Conservation (phyloP, 208 protist species). For the Crithidia expoeki region DNA sequence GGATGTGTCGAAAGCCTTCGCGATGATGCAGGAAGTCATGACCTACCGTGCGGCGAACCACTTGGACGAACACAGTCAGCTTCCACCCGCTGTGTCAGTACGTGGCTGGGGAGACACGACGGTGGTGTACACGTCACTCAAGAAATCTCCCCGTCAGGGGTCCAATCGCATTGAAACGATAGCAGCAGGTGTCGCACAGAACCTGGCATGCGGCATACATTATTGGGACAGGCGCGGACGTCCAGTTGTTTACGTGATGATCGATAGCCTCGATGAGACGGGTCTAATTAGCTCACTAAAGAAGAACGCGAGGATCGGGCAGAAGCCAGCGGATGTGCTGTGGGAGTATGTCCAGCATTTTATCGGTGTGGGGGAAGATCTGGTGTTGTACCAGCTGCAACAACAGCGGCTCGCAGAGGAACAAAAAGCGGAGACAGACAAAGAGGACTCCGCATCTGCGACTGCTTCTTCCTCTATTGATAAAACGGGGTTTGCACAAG, state of each 20-base stretch:
- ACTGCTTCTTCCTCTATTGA: neutral
- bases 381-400: constrained; percentile 45
- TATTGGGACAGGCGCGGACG: constrained; percentile 72
- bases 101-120: constrained; percentile 47
- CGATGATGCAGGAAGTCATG: constrained; percentile 46
- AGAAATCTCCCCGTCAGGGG: constrained; percentile 1
- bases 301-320: constrained; percentile 37
- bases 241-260: constrained; percentile 55
- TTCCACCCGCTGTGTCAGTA: constrained; percentile 52
- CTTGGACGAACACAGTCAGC: constrained; percentile 41
- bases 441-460: neutral
- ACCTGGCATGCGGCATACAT: constrained; percentile 48
- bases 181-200: constrained; percentile 24
- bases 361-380: constrained; percentile 40
- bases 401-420: constrained; percentile 12
- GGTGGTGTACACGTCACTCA: constrained; percentile 12
- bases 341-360: constrained; percentile 47
- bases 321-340: constrained; percentile 39
- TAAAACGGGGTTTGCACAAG: constrained; percentile 15
- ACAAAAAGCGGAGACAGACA: neutral
- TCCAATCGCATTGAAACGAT: constrained; percentile 36
- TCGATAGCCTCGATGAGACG: constrained; percentile 32
- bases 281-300: constrained; percentile 37
- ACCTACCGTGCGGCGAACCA: constrained; percentile 37
- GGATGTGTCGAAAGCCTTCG: constrained; percentile 59